Base-by-base conservation (phyloP, 768 basidiomycete species). In the Mycena venus region DNA sequence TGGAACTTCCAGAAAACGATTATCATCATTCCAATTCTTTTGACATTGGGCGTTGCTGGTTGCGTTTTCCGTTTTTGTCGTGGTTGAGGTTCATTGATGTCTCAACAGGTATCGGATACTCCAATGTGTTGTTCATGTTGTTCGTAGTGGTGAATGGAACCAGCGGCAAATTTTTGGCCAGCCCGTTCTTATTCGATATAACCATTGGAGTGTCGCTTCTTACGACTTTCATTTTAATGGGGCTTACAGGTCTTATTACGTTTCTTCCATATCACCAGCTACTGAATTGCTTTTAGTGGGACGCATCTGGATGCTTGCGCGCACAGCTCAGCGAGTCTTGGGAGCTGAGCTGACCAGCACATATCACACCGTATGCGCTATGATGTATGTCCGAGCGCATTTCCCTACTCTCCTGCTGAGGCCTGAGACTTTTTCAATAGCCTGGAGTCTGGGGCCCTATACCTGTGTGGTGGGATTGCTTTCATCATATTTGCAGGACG, bases 241-340 rank as follows among this genome's bases (percentile, higher is more conserved):
- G 44, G 23, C 47, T 70, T 14, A 53, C 32, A 27, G 59, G 68
- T 60, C 2, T 17, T 53, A 12, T 53, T 14, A 17, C 8, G 14
- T 11, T 53, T 53, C 6, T 25, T 17, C 51, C 51, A 12, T 17
- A 1, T 29, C 51, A 53, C 4, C 51, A 14, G 15, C 14, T 7
- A 53, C 51, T 53, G 51, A 53, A 29, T 3, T 14, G 6, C 29
- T 25, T 25, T 70, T 27, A 70, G 68, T 49, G 32, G 58, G 58
- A 25, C 59, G 68, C 11, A 70, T 70, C 31, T 70, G 68, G 68
- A 29, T 32, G 58, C 25, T 70, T 1, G 59, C 59, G 3, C 59
- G 59, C 23, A 15, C 23, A 42, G 68, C 68, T 1, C 47, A 32
- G 23, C 31, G 19, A 10, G 47, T 61, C 17, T 23, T 53, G 59